These are phyloP conservation scores for Mucor velutinosus DNA, from an alignment of 371 early-diverging fungal species.

Conservation along the genomic window DNA sequence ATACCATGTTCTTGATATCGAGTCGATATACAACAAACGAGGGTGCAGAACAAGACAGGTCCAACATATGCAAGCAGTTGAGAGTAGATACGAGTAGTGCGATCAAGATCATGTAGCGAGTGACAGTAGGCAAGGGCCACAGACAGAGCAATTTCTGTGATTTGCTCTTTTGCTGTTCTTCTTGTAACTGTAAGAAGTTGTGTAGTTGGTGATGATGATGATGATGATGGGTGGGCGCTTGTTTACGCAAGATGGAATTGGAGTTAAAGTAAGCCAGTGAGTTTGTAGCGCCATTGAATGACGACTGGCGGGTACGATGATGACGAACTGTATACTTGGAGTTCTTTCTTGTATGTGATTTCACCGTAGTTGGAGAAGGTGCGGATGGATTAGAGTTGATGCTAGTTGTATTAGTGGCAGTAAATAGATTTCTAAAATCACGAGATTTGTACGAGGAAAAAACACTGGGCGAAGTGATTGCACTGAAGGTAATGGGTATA, in stretches of 20 bases:
- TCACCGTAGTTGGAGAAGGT: slow-evolving; percentile 2
- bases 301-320: slow-evolving; percentile 7
- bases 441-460: slow-evolving; percentile 1
- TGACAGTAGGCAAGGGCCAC: slow-evolving; percentile 56
- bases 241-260: neutral
- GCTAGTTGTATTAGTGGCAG: neutral
- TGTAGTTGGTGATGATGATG: neutral
- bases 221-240: neutral
- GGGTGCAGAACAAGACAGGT: slow-evolving; percentile 48
- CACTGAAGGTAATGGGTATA: slow-evolving; percentile 18
- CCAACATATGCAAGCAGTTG: slow-evolving; percentile 26
- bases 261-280: neutral
- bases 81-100: slow-evolving; percentile 40
- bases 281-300: neutral
- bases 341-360: slow-evolving; percentile 27
- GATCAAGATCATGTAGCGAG: slow-evolving; percentile 47
- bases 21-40: slow-evolving; percentile 47
- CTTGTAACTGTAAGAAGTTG: neutral
- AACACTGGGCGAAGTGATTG: slow-evolving; percentile 27
- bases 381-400: neutral
- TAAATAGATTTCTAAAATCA: neutral
- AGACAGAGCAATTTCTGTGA: slow-evolving; percentile 49
- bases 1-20: slow-evolving; percentile 37
- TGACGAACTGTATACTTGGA: slow-evolving; percentile 31
- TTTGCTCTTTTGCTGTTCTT: slow-evolving; percentile 25